Base-by-base conservation (phyloP, 345 rosid species). In the Salix viminalis region DNA sequence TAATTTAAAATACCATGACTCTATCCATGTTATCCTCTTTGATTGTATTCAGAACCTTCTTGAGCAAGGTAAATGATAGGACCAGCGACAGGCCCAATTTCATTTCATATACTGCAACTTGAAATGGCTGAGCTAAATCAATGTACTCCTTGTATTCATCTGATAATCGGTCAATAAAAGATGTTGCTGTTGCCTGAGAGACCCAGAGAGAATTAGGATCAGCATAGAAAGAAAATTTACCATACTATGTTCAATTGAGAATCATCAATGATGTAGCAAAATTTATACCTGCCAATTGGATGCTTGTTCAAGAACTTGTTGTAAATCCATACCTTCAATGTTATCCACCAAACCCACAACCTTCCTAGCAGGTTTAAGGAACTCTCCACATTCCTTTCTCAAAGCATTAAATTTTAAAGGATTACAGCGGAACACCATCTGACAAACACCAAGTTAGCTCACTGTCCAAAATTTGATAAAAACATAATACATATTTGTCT, bases 91-190 rank as follows among this genome's bases (percentile, higher is more conserved):
- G 76, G 66, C 98, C 99, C 75, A 93, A 75, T 79, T 95, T 95
- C 89, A 95, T 93, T 86, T 95, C 96, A 52, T 90, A 95, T 36
- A 91, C 83, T 65, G 98, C 93, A 76, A 95, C 99, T 86, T 93
- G 99, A 83, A 93, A 80, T 78, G 99, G 99, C 75, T 90, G 97
- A 72, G 85, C 85, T 74, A 93, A 74, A 83, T 95, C 99, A 75
- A 81, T 70, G 76, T 89, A 93, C 62, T 90, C 96, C 4, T 81
- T 65, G 75, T 93, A 91, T 60, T 90, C 94, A 58, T 71, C 83
- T 71, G 93, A 86, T 71, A 95, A 77, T 66, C 85, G 89, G 65
- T 89, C 83, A 71, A 90, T 79, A 68, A 93, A 91, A 69, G 88
- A 79, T 65, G 82, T 81, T 52, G 99, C 91, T 21, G 92, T 93